Evolutionary conservation across 805 yeast genomes (phyloP).

Genomic region (Ogataea parapolymorpha): DNA sequence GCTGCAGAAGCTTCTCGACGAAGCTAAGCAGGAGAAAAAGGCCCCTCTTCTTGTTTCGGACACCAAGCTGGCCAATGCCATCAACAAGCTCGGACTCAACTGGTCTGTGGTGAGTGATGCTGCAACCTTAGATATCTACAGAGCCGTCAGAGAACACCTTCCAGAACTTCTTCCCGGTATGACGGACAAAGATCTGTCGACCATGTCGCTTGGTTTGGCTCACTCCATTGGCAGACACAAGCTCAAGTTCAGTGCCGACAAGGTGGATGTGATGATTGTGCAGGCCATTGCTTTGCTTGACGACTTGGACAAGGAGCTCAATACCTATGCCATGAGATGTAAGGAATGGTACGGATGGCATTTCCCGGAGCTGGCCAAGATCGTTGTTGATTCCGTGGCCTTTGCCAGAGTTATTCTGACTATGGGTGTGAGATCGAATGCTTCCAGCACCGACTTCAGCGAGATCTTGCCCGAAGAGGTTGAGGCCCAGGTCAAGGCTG

Average conservation of each 20-base stretch:
- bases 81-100: conserved; percentile 88
- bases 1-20: conserved; percentile 72
- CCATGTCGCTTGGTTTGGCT: conserved; percentile 97
- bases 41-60: conserved; percentile 88
- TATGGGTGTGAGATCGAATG: conserved; percentile 93
- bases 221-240: conserved; percentile 98
- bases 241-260: conserved; percentile 95
- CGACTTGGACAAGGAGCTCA: conserved; percentile 94
- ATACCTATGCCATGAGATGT: conserved; percentile 98
- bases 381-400: conserved; percentile 92
- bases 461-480: conserved; percentile 89
- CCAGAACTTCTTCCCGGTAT: conserved; percentile 95
- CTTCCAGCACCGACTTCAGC: conserved; percentile 85
- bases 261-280: conserved; percentile 98
- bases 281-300: conserved; percentile 97
- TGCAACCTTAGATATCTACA: conserved; percentile 87
- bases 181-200: conserved; percentile 75
- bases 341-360: conserved; percentile 99
- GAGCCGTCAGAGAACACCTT: conserved; percentile 91
- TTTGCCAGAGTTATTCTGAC: conserved; percentile 89
- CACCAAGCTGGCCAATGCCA: conserved; percentile 93
- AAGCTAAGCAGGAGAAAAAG: conserved; percentile 75
- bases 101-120: conserved; percentile 91
- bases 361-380: conserved; percentile 98
- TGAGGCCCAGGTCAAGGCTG: conserved; percentile 88